A percentile compares a stretch with the other conserved stretches of the same genome.
Conservation (phyloP, 352 stramenopile genomes). For the Globisporangium sylvaticum region DNA sequence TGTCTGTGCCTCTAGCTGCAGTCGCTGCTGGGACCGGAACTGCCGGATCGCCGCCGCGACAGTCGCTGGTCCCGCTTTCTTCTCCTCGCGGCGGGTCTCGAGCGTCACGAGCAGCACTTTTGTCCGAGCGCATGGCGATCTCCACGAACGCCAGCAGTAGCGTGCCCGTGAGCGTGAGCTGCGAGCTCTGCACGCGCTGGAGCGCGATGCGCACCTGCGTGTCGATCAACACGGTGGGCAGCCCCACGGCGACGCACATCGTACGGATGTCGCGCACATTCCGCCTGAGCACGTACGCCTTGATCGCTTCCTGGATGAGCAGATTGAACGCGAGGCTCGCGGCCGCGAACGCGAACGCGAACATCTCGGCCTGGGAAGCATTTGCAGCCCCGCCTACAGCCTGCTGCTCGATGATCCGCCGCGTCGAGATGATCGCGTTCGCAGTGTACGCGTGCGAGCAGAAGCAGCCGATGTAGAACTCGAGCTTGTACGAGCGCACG, state of each 20-base stretch:
- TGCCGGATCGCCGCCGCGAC: neutral
- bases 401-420: constrained; percentile 8
- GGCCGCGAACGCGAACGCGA: constrained; percentile 14
- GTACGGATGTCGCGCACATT: constrained; percentile 11
- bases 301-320: constrained; percentile 20
- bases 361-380: constrained; percentile 1
- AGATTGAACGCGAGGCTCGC: constrained; percentile 18
- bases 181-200: constrained; percentile 13
- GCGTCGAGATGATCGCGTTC: neutral
- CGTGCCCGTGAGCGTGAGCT: constrained; percentile 18
- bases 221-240: constrained; percentile 27
- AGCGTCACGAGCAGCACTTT: constrained; percentile 18
- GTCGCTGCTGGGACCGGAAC: neutral
- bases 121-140: constrained; percentile 21
- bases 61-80: neutral
- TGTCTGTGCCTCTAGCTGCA: neutral
- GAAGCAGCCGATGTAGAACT: constrained; percentile 7
- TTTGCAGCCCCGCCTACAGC: neutral
- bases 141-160: constrained; percentile 25
- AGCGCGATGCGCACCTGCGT: constrained; percentile 24
- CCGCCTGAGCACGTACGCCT: constrained; percentile 19
- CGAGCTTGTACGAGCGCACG: neutral
- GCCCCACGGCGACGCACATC: constrained; percentile 22
- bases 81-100: constrained; percentile 9
- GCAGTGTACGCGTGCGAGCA: constrained; percentile 4